Evolutionary conservation across 1,284 basidiomycete genomes (phyloP), one percentile per base, ranked within the genome.

Genomic region (Rhizopogon parksii): DNA sequence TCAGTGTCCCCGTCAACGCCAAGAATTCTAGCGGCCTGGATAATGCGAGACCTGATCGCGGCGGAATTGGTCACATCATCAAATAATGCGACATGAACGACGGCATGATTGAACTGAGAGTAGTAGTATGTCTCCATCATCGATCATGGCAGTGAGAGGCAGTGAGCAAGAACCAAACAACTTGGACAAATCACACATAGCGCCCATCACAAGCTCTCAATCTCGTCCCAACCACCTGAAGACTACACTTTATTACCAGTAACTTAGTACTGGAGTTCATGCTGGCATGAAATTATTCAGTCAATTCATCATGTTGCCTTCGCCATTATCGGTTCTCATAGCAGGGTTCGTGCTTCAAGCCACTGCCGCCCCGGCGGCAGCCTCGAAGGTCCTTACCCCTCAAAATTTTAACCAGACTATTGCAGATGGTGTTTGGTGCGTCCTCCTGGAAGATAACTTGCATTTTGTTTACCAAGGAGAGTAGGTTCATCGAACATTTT

Each of bases 401-500:
- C 79, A 82, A 48, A 81, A 79, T 56, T 92, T 92, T 66, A 68
- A 77, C 14, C 54, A 70, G 2, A 75, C 78, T 1, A 75, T 81
- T 5, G 62, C 78, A 0, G 59, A 73, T 0, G 90, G 90, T 6
- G 69, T 84, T n/a, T 92, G 88, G 88, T 83, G 51, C 45, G 78
- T 62, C 11, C 27, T 35, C 12, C 9, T 1, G 6, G 21, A 14
- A 25, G 11, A 2, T 15, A 4, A 0, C 27, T n/a, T 46, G 25
- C 3, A 11, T 14, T 7, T 14, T 12, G 1, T 4, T 12, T 14
- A 34, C n/a, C 32, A n/a, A 45, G 19, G 11, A 40, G 4, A 8
- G 2, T 51, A 78, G 78, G 79, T 80, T 89, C 57, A 69, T 90
- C 49, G 86, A 90, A 59, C 80, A 83, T 66, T 89, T 79, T 67